These are phyloP conservation scores for Xylariaceae sp. DNA, from an alignment of 2,329 filamentous ascomycete species.

Conservation along the genomic window DNA sequence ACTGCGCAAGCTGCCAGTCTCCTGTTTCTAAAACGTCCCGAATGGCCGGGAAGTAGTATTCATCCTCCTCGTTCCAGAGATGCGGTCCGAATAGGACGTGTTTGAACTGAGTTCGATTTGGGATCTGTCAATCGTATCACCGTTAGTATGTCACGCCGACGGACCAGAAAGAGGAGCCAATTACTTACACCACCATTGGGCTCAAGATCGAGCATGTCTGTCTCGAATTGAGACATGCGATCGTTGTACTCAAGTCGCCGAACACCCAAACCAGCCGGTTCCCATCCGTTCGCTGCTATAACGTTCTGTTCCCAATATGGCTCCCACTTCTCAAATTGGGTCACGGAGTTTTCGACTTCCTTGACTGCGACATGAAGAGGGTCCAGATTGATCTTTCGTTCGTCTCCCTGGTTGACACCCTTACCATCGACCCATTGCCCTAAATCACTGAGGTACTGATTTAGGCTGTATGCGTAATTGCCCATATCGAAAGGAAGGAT, in stretches of 20 bases:
- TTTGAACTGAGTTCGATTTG: conserved; percentile 87
- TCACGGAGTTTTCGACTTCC: conserved; percentile 54
- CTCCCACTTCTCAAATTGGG: conserved; percentile 71
- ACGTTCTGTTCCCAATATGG: conserved; percentile 69
- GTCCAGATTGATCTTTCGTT: conserved; percentile 45
- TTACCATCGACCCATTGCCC: conserved; percentile 58
- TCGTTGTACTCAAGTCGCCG: conserved; percentile 72
- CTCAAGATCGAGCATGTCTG: conserved; percentile 71
- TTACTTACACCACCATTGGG: conserved; percentile 68
- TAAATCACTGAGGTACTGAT: conserved; percentile 61
- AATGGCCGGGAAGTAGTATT: conserved; percentile 74
- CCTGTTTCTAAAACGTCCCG: conserved; percentile 69
- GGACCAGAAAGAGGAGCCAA: conserved; percentile 34
- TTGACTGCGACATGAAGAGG: conserved; percentile 59
- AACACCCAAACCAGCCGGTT: conserved; percentile 61
- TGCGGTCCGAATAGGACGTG: conserved; percentile 86
- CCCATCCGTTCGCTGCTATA: conserved; percentile 67
- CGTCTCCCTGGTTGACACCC: conserved; percentile 36
- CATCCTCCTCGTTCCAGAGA: conserved; percentile 64
- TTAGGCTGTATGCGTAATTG: conserved; percentile 63
- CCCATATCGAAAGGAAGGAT: conserved; percentile 77
- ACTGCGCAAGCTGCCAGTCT: conserved; percentile 64
- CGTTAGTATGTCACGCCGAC: background rate
- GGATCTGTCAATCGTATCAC: conserved; percentile 49
- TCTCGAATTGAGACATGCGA: conserved; percentile 76